A percentile compares a stretch with the other conserved stretches of the same genome.
Conservation (phyloP, 108 stramenopile genomes). For the Discostella pseudostelligera region DNA sequence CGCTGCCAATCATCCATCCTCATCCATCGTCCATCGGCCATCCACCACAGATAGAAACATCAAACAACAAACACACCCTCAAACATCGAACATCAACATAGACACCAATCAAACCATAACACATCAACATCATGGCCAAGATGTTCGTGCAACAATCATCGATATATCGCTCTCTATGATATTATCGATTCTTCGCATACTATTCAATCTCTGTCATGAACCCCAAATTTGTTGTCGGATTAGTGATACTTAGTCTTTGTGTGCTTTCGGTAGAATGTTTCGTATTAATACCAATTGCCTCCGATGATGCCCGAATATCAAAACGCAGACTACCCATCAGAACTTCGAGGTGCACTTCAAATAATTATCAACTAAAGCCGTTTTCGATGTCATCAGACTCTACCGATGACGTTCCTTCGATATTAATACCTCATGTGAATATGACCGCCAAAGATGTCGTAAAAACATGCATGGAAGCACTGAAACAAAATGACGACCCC, state of each 20-base stretch:
- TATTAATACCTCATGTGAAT: slow-evolving; percentile 1
- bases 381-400: neutral
- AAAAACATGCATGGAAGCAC: slow-evolving; percentile 53
- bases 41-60: no score
- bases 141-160: no score
- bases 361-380: neutral
- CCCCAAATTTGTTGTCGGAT: neutral
- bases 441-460: slow-evolving; percentile 50
- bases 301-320: neutral
- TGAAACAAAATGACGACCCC: slow-evolving; percentile 47
- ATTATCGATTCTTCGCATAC: no score
- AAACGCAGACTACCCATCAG: neutral
- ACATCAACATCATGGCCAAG: no score
- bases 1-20: no score
- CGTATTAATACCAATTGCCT: neutral
- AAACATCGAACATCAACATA: no score
- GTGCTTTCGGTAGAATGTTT: neutral
- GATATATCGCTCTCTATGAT: no score
- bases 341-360: neutral
- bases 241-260: neutral
- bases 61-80: no score
- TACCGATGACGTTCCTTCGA: neutral
- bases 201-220: no score
- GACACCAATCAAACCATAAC: no score
- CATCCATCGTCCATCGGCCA: no score